Percentiles rank a stretch among this genome's conserved stretches.
phyloP scores from a whole-genome alignment of 164 flowering plant genomes.

The Pachysandra terminalis region DNA sequence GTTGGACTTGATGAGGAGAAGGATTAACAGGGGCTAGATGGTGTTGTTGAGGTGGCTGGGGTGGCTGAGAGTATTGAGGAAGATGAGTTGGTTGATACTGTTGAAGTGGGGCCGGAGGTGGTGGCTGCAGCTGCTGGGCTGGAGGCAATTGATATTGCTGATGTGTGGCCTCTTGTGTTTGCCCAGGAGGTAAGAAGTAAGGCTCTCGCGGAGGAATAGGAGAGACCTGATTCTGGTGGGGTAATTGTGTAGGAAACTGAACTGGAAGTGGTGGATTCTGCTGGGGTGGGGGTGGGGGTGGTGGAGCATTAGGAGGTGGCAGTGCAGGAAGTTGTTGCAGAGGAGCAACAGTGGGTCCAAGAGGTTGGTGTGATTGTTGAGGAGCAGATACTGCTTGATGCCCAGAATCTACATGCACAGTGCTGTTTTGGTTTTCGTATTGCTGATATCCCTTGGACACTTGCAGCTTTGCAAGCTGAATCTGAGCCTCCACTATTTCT shows the following conservation, averaged over 20 bases:
- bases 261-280: constrained; percentile 22
- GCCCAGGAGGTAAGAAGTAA: constrained; percentile 45
- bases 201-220: constrained; percentile 41
- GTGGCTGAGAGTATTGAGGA: constrained; percentile 51
- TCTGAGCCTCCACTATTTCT: constrained; percentile 64
- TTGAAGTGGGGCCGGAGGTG: constrained; percentile 40
- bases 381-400: constrained; percentile 50
- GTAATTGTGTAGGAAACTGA: constrained; percentile 37
- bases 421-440: constrained; percentile 35
- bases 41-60: constrained; percentile 43
- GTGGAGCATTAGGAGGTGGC: constrained; percentile 27
- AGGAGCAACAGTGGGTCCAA: constrained; percentile 29
- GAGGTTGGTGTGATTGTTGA: constrained; percentile 30
- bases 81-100: constrained; percentile 41
- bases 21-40: constrained; percentile 35
- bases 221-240: constrained; percentile 42
- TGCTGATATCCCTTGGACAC: constrained; percentile 43
- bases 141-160: constrained; percentile 57
- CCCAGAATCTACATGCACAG: constrained; percentile 33
- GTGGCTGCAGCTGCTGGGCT: constrained; percentile 42
- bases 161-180: constrained; percentile 43
- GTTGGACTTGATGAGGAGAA: constrained; percentile 42
- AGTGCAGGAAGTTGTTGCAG: constrained; percentile 30
- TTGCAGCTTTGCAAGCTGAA: constrained; percentile 61
- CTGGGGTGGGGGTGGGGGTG: constrained; percentile 26